A percentile compares a stretch with the other conserved stretches of the same genome.
Conservation (phyloP, 106 monocot genomes). For the Dioscorea dumetorum region DNA sequence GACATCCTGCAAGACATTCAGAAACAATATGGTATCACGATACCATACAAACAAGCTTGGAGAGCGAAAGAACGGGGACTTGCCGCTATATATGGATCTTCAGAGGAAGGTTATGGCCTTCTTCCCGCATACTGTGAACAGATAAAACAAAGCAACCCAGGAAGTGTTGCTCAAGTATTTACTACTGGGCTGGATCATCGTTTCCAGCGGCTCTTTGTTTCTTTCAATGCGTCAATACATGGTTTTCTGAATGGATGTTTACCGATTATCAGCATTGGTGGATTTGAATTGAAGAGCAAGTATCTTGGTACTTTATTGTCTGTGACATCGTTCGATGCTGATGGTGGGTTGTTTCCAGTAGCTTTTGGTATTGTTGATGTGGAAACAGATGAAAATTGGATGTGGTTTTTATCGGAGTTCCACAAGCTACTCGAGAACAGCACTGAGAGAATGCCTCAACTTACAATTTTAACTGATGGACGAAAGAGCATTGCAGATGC, state of each 20-base stretch:
- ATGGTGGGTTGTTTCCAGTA: constrained; percentile 60
- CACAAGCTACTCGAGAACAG: constrained; percentile 43
- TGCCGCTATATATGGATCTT: constrained; percentile 63
- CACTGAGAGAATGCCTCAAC: constrained; percentile 35
- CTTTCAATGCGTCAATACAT: constrained; percentile 52
- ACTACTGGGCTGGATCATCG: constrained; percentile 45
- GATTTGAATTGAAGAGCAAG: constrained; percentile 49
- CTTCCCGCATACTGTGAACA: constrained; percentile 57
- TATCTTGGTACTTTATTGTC: constrained; percentile 60
- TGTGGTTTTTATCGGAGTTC: constrained; percentile 75
- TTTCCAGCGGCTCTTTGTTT: constrained; percentile 52
- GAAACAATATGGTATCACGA: constrained; percentile 59
- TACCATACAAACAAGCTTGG: constrained; percentile 81
- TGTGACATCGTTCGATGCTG: constrained; percentile 55
- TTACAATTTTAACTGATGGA: constrained; percentile 46
- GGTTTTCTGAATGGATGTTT: constrained; percentile 55
- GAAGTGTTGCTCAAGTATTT: constrained; percentile 52
- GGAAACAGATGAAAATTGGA: constrained; percentile 63
- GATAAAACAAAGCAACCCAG: constrained; percentile 48
- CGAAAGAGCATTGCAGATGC: constrained; percentile 37
- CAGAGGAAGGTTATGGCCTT: constrained; percentile 58
- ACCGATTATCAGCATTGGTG: constrained; percentile 49
- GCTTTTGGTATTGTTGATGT: constrained; percentile 61
- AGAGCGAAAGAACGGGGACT: constrained; percentile 69
- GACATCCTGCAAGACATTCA: constrained; percentile 72